A percentile compares a stretch with the other conserved stretches of the same genome.
Conservation (phyloP, 345 rosid genomes). For the Populus nigra region DNA sequence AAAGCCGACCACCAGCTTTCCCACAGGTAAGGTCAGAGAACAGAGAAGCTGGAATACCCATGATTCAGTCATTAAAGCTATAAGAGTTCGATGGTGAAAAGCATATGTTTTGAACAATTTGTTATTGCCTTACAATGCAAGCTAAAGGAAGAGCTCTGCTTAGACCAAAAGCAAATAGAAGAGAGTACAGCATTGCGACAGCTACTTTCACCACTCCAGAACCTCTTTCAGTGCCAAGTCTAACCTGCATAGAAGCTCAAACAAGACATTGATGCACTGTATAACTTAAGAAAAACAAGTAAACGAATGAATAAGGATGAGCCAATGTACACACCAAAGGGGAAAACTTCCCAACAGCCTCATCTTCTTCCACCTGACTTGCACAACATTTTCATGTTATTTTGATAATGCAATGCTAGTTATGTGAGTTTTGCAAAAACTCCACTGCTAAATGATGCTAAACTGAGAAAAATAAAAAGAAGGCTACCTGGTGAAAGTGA, state of each 20-base stretch:
- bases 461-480: neutral
- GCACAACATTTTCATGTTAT: neutral
- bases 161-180: constrained; percentile 50
- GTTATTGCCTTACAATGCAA: constrained; percentile 57
- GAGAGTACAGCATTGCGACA: constrained; percentile 41
- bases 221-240: constrained; percentile 68
- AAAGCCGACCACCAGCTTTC: constrained; percentile 53
- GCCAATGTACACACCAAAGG: constrained; percentile 55
- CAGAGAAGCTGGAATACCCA: constrained; percentile 54
- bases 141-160: constrained; percentile 54
- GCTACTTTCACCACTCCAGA: constrained; percentile 50
- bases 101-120: neutral
- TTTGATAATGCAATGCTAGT: neutral
- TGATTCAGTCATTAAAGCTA: neutral
- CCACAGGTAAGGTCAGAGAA: constrained; percentile 69
- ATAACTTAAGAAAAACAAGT: neutral
- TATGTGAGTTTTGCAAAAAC: neutral
- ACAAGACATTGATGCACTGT: neutral
- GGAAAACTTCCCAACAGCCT: constrained; percentile 67
- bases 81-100: neutral
- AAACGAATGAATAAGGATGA: neutral
- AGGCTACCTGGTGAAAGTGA: constrained; percentile 81
- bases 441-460: neutral
- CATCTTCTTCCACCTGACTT: constrained; percentile 68
- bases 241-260: constrained; percentile 44